These are phyloP conservation scores for Lagenaria siceraria DNA, from an alignment of 306 rosid genomes.

Conservation along the genomic window DNA sequence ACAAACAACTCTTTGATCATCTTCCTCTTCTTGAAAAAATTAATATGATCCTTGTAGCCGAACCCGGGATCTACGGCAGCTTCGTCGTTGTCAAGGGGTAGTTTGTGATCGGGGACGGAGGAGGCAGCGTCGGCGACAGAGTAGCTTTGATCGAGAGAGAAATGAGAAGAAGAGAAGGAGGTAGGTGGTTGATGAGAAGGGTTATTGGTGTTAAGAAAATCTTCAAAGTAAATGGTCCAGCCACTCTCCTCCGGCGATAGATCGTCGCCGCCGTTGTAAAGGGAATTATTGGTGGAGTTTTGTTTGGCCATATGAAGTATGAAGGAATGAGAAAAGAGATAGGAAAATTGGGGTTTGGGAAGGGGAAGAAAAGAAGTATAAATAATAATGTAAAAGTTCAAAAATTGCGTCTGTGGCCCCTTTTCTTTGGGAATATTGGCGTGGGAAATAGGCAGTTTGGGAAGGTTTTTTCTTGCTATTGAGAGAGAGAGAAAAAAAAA, in stretches of 20 bases:
- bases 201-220: constrained; percentile 25
- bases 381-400: not conserved
- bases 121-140: constrained; percentile 44
- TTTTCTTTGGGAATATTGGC: not conserved
- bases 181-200: not conserved
- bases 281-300: constrained; percentile 2
- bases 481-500: not conserved
- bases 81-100: not conserved
- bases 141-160: constrained; percentile 2
- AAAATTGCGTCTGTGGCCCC: not conserved
- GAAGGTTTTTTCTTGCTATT: not conserved
- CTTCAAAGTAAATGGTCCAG: constrained; percentile 75
- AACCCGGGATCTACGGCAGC: constrained; percentile 5
- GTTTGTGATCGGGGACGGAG: constrained; percentile 10
- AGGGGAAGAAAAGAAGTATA: not conserved
- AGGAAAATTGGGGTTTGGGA: not conserved
- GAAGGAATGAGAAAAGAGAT: not conserved
- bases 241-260: constrained; percentile 59
- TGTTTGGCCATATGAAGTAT: not conserved
- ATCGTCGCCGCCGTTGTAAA: not conserved
- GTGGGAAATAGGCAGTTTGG: not conserved
- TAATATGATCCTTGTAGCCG: constrained; percentile 8
- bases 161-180: constrained; percentile 11
- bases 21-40: constrained; percentile 37
- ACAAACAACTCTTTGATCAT: constrained; percentile 19